Conservation (phyloP, 1,284 basidiomycete genomes). For the Gymnopus androsaceus region DNA sequence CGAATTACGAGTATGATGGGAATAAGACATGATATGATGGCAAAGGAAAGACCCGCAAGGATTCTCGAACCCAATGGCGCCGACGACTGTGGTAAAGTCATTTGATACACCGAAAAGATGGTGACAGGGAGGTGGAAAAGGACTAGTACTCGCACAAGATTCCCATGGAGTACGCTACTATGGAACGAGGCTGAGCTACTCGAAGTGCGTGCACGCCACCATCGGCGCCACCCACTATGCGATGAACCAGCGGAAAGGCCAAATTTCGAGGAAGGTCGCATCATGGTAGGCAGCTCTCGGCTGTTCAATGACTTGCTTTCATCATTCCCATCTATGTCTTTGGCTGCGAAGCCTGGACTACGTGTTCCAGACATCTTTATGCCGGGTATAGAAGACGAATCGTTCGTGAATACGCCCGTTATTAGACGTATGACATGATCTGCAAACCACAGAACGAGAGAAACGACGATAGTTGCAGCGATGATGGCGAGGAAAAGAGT, state of each 20-base stretch:
- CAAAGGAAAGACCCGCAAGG: conserved; percentile 77
- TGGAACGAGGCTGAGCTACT: conserved; percentile 65
- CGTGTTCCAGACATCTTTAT: conserved; percentile 41
- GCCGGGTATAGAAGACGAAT: conserved; percentile 23
- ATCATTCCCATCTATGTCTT: conserved; percentile 52
- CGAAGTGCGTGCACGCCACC: conserved; percentile 57
- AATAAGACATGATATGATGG: conserved; percentile 76
- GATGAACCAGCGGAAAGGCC: conserved; percentile 25
- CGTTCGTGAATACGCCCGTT: conserved; percentile 31
- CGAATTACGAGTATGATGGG: conserved; percentile 77
- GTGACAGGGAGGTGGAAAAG: conserved; percentile 95
- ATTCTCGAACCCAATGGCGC: conserved; percentile 55
- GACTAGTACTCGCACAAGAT: conserved; percentile 86
- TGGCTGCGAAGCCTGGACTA: conserved; percentile 57
- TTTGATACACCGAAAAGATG: conserved; percentile 87
- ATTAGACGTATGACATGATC: conserved; percentile 57
- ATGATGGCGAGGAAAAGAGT: conserved; percentile 82
- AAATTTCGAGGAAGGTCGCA: conserved; percentile 41
- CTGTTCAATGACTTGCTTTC: conserved; percentile 60
- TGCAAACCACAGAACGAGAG: conserved; percentile 70
- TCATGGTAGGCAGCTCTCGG: conserved; percentile 30
- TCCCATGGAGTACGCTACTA: conserved; percentile 79
- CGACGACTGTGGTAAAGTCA: conserved; percentile 55
- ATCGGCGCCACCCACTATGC: conserved; percentile 31
- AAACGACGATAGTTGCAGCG: conserved; percentile 70